Percentiles rank a stretch among this genome's conserved stretches.
These are phyloP conservation scores for Collybia mongolica DNA, from an alignment of 768 basidiomycete species.

Conservation along the genomic window DNA sequence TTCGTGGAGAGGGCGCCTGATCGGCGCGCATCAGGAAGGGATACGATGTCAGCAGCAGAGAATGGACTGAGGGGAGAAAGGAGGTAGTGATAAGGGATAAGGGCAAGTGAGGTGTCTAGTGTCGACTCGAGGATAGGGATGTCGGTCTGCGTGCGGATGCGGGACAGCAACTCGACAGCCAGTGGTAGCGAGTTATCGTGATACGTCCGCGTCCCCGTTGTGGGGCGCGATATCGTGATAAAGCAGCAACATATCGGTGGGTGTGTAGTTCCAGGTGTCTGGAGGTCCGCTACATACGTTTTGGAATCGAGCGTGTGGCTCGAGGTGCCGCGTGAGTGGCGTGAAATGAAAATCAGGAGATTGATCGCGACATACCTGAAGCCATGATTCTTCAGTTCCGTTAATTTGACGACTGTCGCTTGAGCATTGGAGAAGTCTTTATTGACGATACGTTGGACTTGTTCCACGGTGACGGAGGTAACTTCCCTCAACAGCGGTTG, in stretches of 20 bases:
- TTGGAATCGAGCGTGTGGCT: conserved; percentile 15
- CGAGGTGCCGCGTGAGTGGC: background rate
- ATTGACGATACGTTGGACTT: conserved; percentile 14
- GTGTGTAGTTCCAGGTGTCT: conserved; percentile 6
- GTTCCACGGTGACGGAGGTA: conserved; percentile 8
- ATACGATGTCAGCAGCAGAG: conserved; percentile 31
- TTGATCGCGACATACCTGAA: conserved; percentile 11
- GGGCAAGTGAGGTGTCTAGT: conserved; percentile 43
- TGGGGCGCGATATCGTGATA: conserved; percentile 24
- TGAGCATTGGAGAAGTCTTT: conserved; percentile 10
- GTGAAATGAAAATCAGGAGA: background rate
- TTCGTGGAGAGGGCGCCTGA: conserved; percentile 31
- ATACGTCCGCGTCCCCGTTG: conserved; percentile 15
- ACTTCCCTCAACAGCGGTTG: background rate
- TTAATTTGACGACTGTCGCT: conserved; percentile 8
- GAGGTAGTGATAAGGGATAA: conserved; percentile 51
- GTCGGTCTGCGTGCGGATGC: conserved; percentile 41
- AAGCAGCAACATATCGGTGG: conserved; percentile 21
- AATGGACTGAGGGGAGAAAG: conserved; percentile 43
- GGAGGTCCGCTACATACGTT: conserved; percentile 17
- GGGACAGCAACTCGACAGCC: conserved; percentile 36
- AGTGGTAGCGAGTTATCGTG: conserved; percentile 35
- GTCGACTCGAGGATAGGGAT: conserved; percentile 50
- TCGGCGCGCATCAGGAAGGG: conserved; percentile 37
- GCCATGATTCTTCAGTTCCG: conserved; percentile 12